These are phyloP conservation scores for Parietichytrium sp. DNA, from an alignment of 108 stramenopile species.

Conservation along the genomic window DNA sequence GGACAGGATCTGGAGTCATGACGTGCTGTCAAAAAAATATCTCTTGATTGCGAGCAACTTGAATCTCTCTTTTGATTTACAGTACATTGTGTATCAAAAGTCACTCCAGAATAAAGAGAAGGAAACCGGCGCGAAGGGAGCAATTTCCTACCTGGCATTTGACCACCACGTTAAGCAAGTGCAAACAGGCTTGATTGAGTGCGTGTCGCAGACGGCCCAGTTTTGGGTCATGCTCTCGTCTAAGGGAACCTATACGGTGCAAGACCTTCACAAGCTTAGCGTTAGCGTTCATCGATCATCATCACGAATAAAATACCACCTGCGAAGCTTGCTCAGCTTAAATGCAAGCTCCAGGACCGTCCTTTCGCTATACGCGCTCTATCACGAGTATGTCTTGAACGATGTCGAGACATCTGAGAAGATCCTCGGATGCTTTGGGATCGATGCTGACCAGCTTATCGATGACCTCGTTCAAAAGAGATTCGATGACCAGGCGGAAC, in stretches of 20 bases:
- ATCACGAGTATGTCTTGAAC: constrained; percentile 31
- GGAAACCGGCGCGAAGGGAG: constrained; percentile 16
- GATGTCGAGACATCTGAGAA: not conserved
- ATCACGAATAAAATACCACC: not conserved
- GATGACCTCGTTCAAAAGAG: not conserved
- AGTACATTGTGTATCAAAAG: constrained; percentile 11
- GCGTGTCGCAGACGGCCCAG: not conserved
- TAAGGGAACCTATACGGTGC: constrained; percentile 8
- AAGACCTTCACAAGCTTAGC: constrained; percentile 7
- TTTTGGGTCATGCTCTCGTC: constrained; percentile 13
- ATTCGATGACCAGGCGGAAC: not conserved
- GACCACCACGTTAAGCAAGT: constrained; percentile 16
- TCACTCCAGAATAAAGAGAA: not conserved
- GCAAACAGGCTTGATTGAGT: not conserved
- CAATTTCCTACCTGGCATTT: constrained; percentile 24
- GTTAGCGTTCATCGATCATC: not conserved
- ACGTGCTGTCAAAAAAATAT: not conserved
- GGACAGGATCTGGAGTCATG: constrained; percentile 13
- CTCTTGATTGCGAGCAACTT: not conserved
- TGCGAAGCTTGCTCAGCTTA: not conserved
- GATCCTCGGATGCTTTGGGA: not conserved
- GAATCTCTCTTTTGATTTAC: constrained; percentile 7
- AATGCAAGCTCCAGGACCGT: constrained; percentile 11
- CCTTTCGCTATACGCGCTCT: not conserved
- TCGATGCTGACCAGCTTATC: not conserved